Evolutionary conservation across 768 basidiomycete species (phyloP).

Genomic region (Pulveroboletus sp.): DNA sequence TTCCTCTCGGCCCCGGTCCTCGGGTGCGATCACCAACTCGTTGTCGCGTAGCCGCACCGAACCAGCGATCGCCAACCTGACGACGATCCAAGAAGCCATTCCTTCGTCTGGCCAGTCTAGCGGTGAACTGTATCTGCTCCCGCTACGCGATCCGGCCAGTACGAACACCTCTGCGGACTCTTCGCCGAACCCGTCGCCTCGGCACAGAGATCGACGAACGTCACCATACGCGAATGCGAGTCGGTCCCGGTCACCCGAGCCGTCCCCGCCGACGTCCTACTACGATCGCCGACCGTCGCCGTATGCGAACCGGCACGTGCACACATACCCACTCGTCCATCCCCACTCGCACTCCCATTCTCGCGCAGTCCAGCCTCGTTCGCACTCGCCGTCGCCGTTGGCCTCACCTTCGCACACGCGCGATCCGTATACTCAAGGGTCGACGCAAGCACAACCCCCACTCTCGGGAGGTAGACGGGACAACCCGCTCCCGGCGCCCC

Average conservation of each 20-base stretch:
- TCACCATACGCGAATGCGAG: constrained; percentile 19
- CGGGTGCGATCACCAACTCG: neutral
- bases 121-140: constrained; percentile 25
- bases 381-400: constrained; percentile 14
- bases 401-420: constrained; percentile 11
- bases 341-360: neutral
- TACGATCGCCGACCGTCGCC: constrained; percentile 25
- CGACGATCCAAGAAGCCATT: constrained; percentile 26
- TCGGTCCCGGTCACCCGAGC: constrained; percentile 21
- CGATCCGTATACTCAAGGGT: constrained; percentile 5
- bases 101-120: constrained; percentile 17
- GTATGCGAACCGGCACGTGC: constrained; percentile 10
- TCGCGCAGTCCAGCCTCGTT: no score
- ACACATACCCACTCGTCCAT: neutral
- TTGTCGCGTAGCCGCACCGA: constrained; percentile 31
- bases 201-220: constrained; percentile 19
- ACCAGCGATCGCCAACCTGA: constrained; percentile 22
- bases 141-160: constrained; percentile 15
- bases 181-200: constrained; percentile 29
- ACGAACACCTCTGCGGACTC: constrained; percentile 18
- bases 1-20: constrained; percentile 16
- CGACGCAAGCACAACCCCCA: neutral
- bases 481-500: constrained; percentile 31
- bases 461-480: constrained; percentile 10
- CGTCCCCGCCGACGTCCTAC: constrained; percentile 27